Evolutionary conservation across 129 eudicot species (phyloP).

Genomic region (Calendula officinalis): DNA sequence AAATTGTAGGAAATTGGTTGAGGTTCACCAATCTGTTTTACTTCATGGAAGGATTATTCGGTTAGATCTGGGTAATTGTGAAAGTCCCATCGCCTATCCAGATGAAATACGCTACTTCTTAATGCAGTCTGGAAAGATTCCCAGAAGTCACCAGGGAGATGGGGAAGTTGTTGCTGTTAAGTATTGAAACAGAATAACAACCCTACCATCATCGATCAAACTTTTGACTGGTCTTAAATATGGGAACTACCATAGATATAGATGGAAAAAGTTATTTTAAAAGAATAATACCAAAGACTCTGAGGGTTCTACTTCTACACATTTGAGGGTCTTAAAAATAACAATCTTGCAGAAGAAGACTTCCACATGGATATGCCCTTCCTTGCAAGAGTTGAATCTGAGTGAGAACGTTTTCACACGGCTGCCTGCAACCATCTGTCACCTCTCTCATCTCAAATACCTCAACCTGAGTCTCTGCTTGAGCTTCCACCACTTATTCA

Average conservation of each 20-base stretch:
- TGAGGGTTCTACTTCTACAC: neutral
- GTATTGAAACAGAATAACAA: neutral
- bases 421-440: neutral
- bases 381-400: neutral
- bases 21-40: neutral
- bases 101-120: neutral
- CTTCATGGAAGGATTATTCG: neutral
- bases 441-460: constrained; percentile 2
- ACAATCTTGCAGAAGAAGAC: neutral
- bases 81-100: no score
- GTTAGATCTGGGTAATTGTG: neutral
- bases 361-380: constrained; percentile 5
- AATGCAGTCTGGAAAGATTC: neutral
- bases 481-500: constrained; percentile 7
- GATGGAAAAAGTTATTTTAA: no score
- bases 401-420: neutral
- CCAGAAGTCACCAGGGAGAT: neutral
- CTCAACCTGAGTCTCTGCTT: neutral
- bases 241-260: no score
- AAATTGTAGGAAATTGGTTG: neutral
- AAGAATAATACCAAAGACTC: no score
- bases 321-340: neutral
- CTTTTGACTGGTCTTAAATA: neutral
- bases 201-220: neutral
- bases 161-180: neutral